Evolutionary conservation across 1,284 basidiomycete genomes (phyloP).

Genomic region (Mrakiaceae sp.): DNA sequence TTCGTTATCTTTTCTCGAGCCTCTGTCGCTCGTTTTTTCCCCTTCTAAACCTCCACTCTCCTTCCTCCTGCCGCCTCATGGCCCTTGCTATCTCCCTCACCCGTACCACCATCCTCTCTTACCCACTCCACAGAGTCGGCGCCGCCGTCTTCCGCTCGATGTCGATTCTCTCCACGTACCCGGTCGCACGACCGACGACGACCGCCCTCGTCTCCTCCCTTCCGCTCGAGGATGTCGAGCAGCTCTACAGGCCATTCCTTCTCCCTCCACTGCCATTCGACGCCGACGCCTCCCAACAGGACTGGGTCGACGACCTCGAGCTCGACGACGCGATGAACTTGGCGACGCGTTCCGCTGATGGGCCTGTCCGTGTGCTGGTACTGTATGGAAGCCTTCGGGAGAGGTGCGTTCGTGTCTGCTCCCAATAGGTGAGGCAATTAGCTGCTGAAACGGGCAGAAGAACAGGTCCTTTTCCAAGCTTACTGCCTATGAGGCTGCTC

Average conservation of each 20-base stretch:
- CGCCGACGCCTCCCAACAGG: background rate
- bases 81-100: no score
- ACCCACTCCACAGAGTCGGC: no score
- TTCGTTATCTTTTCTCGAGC: no score
- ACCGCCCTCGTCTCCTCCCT: slow-evolving; percentile 4
- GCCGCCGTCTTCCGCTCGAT: no score
- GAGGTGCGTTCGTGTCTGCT: background rate
- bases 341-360: background rate
- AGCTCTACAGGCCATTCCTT: background rate
- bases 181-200: background rate
- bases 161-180: no score
- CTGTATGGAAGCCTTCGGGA: background rate
- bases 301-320: background rate
- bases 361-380: background rate
- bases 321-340: background rate
- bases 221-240: background rate
- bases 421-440: background rate
- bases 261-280: background rate
- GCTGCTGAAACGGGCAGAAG: background rate
- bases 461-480: slow-evolving; percentile 32
- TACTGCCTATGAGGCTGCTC: slow-evolving; percentile 31
- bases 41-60: no score
- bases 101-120: no score
- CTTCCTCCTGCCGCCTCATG: no score
- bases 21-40: no score